Base-by-base conservation (phyloP, 2,329 filamentous ascomycete species). In the Stagonosporopsis tanaceti region DNA sequence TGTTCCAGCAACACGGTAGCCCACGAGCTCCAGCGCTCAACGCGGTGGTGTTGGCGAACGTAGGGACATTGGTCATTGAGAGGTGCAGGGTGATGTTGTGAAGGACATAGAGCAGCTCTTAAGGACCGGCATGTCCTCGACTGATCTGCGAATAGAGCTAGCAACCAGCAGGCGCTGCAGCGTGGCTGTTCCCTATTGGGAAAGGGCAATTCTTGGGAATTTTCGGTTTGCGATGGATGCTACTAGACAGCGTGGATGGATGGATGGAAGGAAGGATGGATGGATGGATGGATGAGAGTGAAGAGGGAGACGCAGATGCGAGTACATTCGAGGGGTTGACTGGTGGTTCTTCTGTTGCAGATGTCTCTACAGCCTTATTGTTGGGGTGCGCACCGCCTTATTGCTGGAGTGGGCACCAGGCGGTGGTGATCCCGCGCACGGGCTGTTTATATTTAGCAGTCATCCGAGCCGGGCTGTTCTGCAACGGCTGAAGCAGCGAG, bases 21-120 rank as follows among this genome's bases (percentile, higher is more conserved):
- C 38, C 32, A 20, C 30, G 32, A 32, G 30, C 9, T 32, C 11
- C 52, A 38, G 32, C 38, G 28, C 52, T 50, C 38, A 24, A 39
- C 38, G 48, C 32, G 32, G 44, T 34, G 4, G 25, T 20, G 6
- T 8, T 27, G 17, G 40, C 32, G 20, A 20, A 27, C 15, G 24
- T 22, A 32, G 40, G 12, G 25, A n/a, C 25, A 28, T 39, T 24
- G 17, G 35, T 39, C 34, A 30, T 39, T 24, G 11, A 30, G 17
- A 14, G 24, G 8, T 27, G 48, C 30, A 44, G 30, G 47, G 47
- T 4, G 12, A 38, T 42, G 38, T 32, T 52, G 47, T 47, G 32
- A 24, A 27, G 30, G 20, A 17, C 6, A 45, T 34, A 39, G 6
- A 35, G 38, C 32, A 47, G 12, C 22, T 50, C 28, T 25, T 42